Percentiles rank a stretch among this genome's conserved stretches.
These are phyloP conservation scores for Poterioochromonas sp. DNA, from an alignment of 352 stramenopile species.

Conservation along the genomic window DNA sequence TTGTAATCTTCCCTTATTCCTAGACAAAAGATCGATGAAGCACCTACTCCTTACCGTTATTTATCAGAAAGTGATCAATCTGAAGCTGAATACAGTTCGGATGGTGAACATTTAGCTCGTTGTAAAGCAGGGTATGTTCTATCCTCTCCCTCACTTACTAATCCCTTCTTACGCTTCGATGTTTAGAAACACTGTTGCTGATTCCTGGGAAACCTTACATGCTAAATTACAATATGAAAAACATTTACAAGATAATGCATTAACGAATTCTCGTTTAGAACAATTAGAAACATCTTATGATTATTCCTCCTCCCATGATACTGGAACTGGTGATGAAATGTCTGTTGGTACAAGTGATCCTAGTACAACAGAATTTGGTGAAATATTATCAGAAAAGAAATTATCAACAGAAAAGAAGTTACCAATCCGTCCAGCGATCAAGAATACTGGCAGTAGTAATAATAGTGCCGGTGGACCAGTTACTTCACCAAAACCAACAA, in stretches of 20 bases:
- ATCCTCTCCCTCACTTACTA: no score
- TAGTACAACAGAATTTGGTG: neutral
- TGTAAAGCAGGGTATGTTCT: no score
- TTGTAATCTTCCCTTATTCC: neutral
- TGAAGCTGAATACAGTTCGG: neutral
- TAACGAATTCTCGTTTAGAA: neutral
- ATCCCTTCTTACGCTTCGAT: no score
- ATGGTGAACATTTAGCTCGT: constrained; percentile 1
- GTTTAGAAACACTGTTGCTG: neutral
- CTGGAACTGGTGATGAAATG: no score
- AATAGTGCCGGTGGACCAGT: no score
- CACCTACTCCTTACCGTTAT: constrained; percentile 20
- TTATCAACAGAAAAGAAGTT: no score
- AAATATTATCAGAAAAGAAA: no score
- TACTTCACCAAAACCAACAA: no score
- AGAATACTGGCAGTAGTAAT: no score
- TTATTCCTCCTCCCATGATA: no score
- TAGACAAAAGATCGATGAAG: constrained; percentile 28
- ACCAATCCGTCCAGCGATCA: no score
- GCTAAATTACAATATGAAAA: constrained; percentile 24
- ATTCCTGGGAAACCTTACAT: constrained; percentile 17
- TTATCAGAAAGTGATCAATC: constrained; percentile 25
- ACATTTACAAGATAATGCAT: constrained; percentile 2
- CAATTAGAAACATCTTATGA: neutral
- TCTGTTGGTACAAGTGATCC: neutral